Evolutionary conservation across 768 basidiomycete species (phyloP).

Genomic region (Trametes elegans): DNA sequence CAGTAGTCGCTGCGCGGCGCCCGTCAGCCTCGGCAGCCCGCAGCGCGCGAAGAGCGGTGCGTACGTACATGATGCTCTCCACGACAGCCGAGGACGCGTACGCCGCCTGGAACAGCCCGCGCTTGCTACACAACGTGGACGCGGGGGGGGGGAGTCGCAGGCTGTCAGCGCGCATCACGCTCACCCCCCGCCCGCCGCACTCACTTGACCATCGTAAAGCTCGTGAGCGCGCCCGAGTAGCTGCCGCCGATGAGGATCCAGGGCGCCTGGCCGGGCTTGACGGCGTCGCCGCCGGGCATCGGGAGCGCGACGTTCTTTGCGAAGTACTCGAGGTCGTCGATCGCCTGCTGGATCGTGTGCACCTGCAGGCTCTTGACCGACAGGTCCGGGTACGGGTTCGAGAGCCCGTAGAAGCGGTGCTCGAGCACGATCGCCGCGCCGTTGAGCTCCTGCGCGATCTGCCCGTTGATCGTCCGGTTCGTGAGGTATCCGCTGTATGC

Average conservation of each 20-base stretch:
- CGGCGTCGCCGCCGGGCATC: constrained; percentile 60
- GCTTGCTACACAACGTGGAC: constrained; percentile 44
- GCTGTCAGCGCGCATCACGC: not conserved
- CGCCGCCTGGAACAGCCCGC: constrained; percentile 58
- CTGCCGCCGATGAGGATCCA: constrained; percentile 46
- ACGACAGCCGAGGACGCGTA: constrained; percentile 69
- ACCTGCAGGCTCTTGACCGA: constrained; percentile 52
- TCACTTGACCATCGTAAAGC: constrained; percentile 70
- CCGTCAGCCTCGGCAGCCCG: not conserved
- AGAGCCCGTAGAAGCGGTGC: constrained; percentile 75
- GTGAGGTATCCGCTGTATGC: constrained; percentile 53
- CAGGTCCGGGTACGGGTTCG: constrained; percentile 65
- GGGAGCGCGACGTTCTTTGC: constrained; percentile 63
- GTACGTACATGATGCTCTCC: constrained; percentile 47
- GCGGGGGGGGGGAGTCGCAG: too few species aligned
- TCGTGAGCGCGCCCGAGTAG: constrained; percentile 46
- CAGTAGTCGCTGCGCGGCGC: constrained; percentile 49
- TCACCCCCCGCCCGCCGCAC: constrained; percentile 13
- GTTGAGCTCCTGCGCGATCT: constrained; percentile 62
- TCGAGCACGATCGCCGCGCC: constrained; percentile 65
- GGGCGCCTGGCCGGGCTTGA: constrained; percentile 51
- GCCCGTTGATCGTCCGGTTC: constrained; percentile 60
- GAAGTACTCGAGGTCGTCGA: constrained; percentile 72
- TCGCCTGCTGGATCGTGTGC: constrained; percentile 72
- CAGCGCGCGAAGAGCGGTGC: too few species aligned